A percentile compares a stretch with the other conserved stretches of the same genome.
Evolutionary conservation across 495 filamentous ascomycete species (phyloP).

Genomic region (Neurospora tetraspora): DNA sequence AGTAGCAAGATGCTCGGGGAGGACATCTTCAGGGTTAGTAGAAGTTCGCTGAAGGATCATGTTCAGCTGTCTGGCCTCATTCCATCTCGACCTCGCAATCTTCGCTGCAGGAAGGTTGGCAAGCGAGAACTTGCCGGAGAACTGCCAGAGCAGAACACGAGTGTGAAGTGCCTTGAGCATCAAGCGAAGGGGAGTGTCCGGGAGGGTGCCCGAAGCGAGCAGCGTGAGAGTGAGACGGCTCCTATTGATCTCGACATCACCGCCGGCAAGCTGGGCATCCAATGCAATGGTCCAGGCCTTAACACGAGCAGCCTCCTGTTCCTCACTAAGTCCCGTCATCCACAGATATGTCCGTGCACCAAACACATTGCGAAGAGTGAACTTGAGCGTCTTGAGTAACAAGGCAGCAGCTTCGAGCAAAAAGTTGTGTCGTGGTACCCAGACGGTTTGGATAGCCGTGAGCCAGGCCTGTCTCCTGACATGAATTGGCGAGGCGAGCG

Average conservation of each 20-base stretch:
- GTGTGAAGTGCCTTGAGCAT: slow-evolving; percentile 93
- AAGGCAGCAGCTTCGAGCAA: slow-evolving; percentile 77
- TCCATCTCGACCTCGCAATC: slow-evolving; percentile 70
- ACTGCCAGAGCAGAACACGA: slow-evolving; percentile 74
- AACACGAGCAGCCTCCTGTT: slow-evolving; percentile 75
- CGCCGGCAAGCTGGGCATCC: slow-evolving; percentile 90
- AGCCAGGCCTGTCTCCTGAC: slow-evolving; percentile 87
- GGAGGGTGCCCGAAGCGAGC: slow-evolving; percentile 79
- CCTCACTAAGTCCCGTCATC: slow-evolving; percentile 69
- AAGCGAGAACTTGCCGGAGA: slow-evolving; percentile 27
- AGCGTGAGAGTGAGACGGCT: slow-evolving; percentile 79
- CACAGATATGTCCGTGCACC: slow-evolving; percentile 66
- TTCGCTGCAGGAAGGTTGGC: slow-evolving; percentile 47
- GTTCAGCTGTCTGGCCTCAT: slow-evolving; percentile 60
- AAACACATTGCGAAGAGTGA: slow-evolving; percentile 67
- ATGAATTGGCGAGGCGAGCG: slow-evolving; percentile 71
- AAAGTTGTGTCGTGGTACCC: slow-evolving; percentile 82
- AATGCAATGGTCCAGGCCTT: slow-evolving; percentile 94
- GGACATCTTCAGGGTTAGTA: slow-evolving; percentile 44
- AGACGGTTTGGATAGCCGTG: slow-evolving; percentile 87
- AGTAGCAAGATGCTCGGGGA: slow-evolving; percentile 65
- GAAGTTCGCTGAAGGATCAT: slow-evolving; percentile 27
- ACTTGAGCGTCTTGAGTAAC: slow-evolving; percentile 66
- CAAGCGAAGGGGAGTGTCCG: slow-evolving; percentile 69
- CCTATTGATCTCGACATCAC: slow-evolving; percentile 81